Evolutionary conservation across 805 yeast species (phyloP), one percentile per base, ranked within the genome.

Genomic region (Candida pseudofarinosa): DNA sequence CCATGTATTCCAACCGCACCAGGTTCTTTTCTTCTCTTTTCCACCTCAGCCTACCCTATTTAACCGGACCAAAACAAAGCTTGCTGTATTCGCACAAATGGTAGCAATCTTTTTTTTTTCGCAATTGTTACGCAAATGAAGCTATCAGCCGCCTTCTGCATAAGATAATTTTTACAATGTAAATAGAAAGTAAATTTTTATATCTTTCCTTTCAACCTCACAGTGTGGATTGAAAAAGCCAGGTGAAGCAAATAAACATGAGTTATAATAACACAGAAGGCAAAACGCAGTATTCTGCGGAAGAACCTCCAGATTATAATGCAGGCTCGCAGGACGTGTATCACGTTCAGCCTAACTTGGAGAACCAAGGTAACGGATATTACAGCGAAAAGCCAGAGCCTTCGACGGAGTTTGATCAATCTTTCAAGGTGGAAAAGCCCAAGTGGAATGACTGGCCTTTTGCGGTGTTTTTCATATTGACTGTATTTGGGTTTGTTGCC

Each of bases 371-470:
- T 15, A 44, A 46, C 18, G 50, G 45, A 15, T 30, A 48, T 5
- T 54, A 51, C 38, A 42, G 47, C 12, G 71, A 66, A 37, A 62
- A 64, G 39, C 75, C 75, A 1, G 42, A 48, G 20, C 57, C 55
- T 15, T 56, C 66, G n/a, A 52, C 56, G 17, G 49, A 63, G 28
- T 88, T 81, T 57, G 86, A 81, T 26, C 80, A 86, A 38, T 76
- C 83, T 1, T 88, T 88, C 62, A 77, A 80, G 47, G 72, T 86
- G 20, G 76, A 73, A 26, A 64, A 64, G 42, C 88, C 89, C 1
- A 76, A 66, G 45, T 78, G 71, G 64, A 81, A 88, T 54, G 96
- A 88, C 60, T 76, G 82, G 75, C 79, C 83, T 0, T 84, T 85
- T 56, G 74, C 86, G 0, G 48, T 84, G 6, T 72, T 87, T 41